Base-by-base conservation (phyloP, 805 yeast genomes). In the Cyberlindnera euphorbiiphila region DNA sequence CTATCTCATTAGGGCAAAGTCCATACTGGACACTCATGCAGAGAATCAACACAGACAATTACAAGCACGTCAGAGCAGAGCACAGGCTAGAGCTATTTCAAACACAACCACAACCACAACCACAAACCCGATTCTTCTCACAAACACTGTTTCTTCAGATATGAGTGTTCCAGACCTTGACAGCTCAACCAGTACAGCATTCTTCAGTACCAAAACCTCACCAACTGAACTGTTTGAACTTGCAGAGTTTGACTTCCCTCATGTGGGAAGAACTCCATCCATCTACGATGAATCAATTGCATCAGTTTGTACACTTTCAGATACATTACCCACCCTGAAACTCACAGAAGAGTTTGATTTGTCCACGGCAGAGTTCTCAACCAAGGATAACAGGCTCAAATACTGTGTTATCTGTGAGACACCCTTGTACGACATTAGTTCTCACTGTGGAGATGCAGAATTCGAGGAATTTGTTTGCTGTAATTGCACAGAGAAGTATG, bases 401-500 rank as follows among this genome's bases (percentile, higher is more conserved):
- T 57, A 56, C 31, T 82, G 91, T 53, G 75, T 79, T n/a, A 62
- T 82, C 10, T 82, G 91, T 56, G 85, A 80, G 25, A 72, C 70
- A 37, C 85, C 87, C 12, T 55, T 82, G 20, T 82, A 81, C 54
- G 87, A 81, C 41, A 47, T 78, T 56, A 62, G 82, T 64, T 49
- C 61, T 14, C 44, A 61, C 15, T 50, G 52, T 12, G 33, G 26
- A 5, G 39, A 36, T n/a, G 16, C 31, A 3, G 18, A 47, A 9
- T 64, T 46, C 43, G 46, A 48, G 27, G 85, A 81, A 49, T 71
- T 81, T 41, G 80, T 81, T 0, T 81, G 88, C 49, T 70, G 73
- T 32, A 70, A 69, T 36, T 81, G 88, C 47, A 72, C 79, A 11
- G 75, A 65, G 35, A 67, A 64, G n/a, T 77, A 76, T 49, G 81